Evolutionary conservation across 2,329 filamentous ascomycete genomes (phyloP), one percentile per base, ranked within the genome.

Genomic region (Xylariaceae sp.): DNA sequence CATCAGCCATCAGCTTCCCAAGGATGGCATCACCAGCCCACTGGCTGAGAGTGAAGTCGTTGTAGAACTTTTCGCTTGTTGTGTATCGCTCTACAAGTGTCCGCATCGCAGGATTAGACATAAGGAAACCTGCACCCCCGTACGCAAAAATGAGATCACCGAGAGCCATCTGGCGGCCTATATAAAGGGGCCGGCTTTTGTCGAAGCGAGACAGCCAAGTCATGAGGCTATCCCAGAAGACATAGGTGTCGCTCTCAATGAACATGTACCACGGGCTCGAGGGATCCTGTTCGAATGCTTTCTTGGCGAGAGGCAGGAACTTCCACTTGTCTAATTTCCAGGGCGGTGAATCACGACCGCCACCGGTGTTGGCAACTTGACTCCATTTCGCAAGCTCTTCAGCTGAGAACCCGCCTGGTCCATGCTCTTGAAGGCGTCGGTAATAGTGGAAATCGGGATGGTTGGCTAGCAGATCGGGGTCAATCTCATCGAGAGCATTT

Each of bases 251-350:
- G n/a, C 41, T 38, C 33, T 51, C 49, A 20, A 48, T 21, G 22
- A 51, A 51, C n/a, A 49, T 22, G 23, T 48, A 48, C 49, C 49
- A 51, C 39, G 42, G 42, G 25, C 42, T 49, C 4, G 45, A 34
- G 2, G 49, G 37, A 27, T 37, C 25, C 39, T 45, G 39, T 4
- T 5, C 21, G 40, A 48, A 51, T 20, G 49, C 49, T 23, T 51
- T 51, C 14, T 37, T 46, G 11, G 49, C 49, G 10, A 43, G 27
- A 2, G 45, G 45, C 29, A 51, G 40, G 27, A 51, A 51, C 16
- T 51, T 51, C 49, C 49, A 51, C 40, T 51, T 51, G 40, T 51
- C 49, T 22, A 51, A 20, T 37, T 48, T 51, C 49, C 49, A 51
- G 5, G 45, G 45, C 1, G 49, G 49, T 11, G 45, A 45, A 14